Conservation (phyloP, 2,329 filamentous ascomycete genomes). For the Aureobasidium sp. region DNA sequence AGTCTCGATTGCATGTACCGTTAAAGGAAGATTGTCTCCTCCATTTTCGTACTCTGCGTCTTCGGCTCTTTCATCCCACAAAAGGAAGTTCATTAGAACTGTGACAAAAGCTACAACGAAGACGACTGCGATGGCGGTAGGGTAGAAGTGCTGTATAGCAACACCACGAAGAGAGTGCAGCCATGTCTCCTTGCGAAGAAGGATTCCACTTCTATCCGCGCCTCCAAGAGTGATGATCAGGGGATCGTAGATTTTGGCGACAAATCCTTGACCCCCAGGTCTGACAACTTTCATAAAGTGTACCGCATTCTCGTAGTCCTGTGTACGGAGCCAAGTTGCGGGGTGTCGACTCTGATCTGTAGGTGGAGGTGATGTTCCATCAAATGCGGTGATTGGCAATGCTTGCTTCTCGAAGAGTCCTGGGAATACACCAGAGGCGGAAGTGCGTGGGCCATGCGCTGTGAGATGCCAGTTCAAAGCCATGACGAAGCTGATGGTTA, state of each 20-base stretch:
- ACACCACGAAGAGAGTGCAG: conserved; percentile 44
- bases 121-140: conserved; percentile 57
- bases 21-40: conserved; percentile 47
- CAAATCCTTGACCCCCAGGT: conserved; percentile 62
- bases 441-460: conserved; percentile 37
- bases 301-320: conserved; percentile 70
- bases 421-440: conserved; percentile 1
- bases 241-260: conserved; percentile 68
- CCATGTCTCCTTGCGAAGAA: conserved; percentile 44
- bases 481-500: conserved; percentile 65
- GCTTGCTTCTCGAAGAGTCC: conserved; percentile 16
- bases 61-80: conserved; percentile 55
- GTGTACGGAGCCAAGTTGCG: conserved; percentile 66
- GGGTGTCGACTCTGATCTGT: conserved; percentile 72
- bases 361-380: conserved; percentile 43
- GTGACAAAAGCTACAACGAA: conserved; percentile 59
- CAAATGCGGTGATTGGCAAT: conserved; percentile 15
- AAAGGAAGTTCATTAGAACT: conserved; percentile 65
- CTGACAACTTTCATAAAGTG: conserved; percentile 73
- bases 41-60: conserved; percentile 37
- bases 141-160: conserved; percentile 60
- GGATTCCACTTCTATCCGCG: conserved; percentile 55
- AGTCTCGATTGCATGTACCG: conserved; percentile 55
- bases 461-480: conserved; percentile 75
- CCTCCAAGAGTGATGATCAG: conserved; percentile 64